These are phyloP conservation scores for Xylaria sp. DNA, from an alignment of 2,329 filamentous ascomycete genomes.

Conservation along the genomic window DNA sequence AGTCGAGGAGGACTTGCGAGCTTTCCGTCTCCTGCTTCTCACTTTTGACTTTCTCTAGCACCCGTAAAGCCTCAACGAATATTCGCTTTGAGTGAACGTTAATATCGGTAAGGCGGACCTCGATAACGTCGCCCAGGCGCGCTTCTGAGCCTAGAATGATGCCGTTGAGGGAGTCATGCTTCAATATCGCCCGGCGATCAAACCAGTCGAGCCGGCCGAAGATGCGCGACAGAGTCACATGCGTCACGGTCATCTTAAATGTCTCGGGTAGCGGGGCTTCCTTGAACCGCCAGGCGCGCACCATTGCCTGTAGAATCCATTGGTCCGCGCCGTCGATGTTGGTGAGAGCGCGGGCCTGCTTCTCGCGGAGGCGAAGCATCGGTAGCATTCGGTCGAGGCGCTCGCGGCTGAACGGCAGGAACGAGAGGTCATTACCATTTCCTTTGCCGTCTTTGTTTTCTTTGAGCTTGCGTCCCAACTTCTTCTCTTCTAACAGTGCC, in stretches of 20 bases:
- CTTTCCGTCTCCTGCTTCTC: background rate
- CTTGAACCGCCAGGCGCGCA: conserved; percentile 68
- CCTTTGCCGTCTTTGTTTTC: conserved; percentile 44
- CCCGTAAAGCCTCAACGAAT: conserved; percentile 58
- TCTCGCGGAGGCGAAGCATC: conserved; percentile 64
- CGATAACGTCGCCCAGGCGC: conserved; percentile 63
- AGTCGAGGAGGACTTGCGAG: conserved; percentile 3
- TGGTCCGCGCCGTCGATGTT: conserved; percentile 58
- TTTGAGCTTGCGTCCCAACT: conserved; percentile 51
- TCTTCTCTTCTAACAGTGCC: conserved; percentile 61
- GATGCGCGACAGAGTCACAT: conserved; percentile 51
- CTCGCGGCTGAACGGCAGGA: conserved; percentile 59
- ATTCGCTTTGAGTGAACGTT: conserved; percentile 62
- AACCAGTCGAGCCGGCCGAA: conserved; percentile 64
- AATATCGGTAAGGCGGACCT: conserved; percentile 65
- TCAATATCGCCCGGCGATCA: conserved; percentile 57
- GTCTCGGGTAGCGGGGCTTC: conserved; percentile 60
- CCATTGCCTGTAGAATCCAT: conserved; percentile 70
- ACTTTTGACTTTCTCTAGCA: conserved; percentile 40
- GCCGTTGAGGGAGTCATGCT: conserved; percentile 53
- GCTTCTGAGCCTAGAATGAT: conserved; percentile 56
- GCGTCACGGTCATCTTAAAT: conserved; percentile 61
- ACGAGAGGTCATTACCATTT: conserved; percentile 37
- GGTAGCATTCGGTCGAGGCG: conserved; percentile 60
- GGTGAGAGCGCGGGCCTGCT: conserved; percentile 58